Evolutionary conservation across 352 stramenopile species (phyloP).

Genomic region (Phytophthora vignae): DNA sequence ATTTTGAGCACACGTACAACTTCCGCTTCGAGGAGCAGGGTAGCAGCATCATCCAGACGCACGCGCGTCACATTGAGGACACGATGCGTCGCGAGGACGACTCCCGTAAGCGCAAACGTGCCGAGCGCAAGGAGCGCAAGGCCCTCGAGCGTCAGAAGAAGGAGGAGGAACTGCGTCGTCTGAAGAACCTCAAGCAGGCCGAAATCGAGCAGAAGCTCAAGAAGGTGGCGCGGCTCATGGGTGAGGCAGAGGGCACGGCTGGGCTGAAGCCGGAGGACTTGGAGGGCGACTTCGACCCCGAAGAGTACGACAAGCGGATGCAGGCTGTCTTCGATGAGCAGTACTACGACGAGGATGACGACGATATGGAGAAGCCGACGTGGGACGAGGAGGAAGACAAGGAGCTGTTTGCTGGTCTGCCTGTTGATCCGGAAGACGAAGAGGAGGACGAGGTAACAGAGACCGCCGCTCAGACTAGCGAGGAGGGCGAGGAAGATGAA

Average conservation of each 20-base stretch:
- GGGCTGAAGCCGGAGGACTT: slow-evolving; percentile 80
- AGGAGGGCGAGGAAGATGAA: slow-evolving; percentile 45
- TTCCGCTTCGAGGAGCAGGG: slow-evolving; percentile 99
- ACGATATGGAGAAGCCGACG: slow-evolving; percentile 77
- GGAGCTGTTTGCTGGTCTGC: slow-evolving; percentile 78
- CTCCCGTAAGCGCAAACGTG: slow-evolving; percentile 94
- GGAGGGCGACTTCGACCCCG: slow-evolving; percentile 97
- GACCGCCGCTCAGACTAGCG: slow-evolving; percentile 33
- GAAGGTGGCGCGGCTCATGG: slow-evolving; percentile 91
- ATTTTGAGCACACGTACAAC: slow-evolving; percentile 99
- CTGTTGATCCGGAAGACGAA: slow-evolving; percentile 70
- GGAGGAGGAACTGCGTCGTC: slow-evolving; percentile 95
- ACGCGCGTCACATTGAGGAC: slow-evolving; percentile 86
- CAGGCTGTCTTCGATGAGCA: slow-evolving; percentile 97
- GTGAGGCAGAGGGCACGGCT: slow-evolving; percentile 47
- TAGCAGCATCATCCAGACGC: slow-evolving; percentile 84
- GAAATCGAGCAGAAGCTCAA: slow-evolving; percentile 96
- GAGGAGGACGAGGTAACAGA: slow-evolving; percentile 29
- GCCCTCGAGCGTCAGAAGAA: slow-evolving; percentile 96
- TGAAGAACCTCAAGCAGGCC: slow-evolving; percentile 98
- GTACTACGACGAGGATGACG: slow-evolving; percentile 95
- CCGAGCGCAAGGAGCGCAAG: slow-evolving; percentile 95
- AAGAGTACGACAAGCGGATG: slow-evolving; percentile 98
- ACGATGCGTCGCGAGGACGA: slow-evolving; percentile 97
- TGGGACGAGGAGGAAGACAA: slow-evolving; percentile 90